Evolutionary conservation across 208 protist species (phyloP).

Genomic region (Blechomonas ayalai): DNA sequence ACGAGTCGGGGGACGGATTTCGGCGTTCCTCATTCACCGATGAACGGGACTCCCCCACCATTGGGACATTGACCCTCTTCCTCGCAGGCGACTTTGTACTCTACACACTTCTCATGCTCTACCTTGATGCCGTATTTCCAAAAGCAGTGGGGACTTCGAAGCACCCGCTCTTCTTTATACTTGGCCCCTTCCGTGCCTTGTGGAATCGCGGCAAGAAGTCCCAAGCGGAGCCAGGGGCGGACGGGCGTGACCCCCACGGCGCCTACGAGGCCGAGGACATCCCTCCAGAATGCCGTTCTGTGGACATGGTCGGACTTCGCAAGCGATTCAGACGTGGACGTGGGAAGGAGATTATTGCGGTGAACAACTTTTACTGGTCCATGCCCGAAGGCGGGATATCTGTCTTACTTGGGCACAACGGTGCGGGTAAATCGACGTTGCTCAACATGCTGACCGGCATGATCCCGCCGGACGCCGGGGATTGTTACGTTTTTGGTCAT

Average conservation of each 20-base stretch:
- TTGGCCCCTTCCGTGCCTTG: constrained; percentile 19
- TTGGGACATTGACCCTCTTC: constrained; percentile 11
- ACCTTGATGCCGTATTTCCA: constrained; percentile 73
- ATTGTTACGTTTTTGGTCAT: constrained; percentile 39
- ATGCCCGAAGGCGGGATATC: constrained; percentile 61
- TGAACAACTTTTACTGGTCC: constrained; percentile 71
- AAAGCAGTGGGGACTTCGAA: constrained; percentile 41
- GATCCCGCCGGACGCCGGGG: constrained; percentile 32
- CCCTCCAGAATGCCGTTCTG: constrained; percentile 6
- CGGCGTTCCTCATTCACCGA: neutral
- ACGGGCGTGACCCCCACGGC: constrained; percentile 5
- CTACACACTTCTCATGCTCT: constrained; percentile 59
- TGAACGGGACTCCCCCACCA: constrained; percentile 8
- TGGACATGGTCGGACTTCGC: constrained; percentile 22
- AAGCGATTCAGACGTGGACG: constrained; percentile 34
- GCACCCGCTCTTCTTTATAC: constrained; percentile 46
- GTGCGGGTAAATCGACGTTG: constrained; percentile 41
- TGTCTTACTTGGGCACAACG: constrained; percentile 70
- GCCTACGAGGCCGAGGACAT: constrained; percentile 8
- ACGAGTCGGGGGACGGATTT: constrained; percentile 7
- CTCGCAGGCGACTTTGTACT: constrained; percentile 39
- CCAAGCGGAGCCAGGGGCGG: neutral
- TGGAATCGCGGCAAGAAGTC: constrained; percentile 2
- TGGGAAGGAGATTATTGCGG: constrained; percentile 31
- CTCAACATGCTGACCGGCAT: constrained; percentile 54